phyloP scores from a whole-genome alignment of 805 yeast species.

The Saccharomycopsis oosterbeekiorum region DNA sequence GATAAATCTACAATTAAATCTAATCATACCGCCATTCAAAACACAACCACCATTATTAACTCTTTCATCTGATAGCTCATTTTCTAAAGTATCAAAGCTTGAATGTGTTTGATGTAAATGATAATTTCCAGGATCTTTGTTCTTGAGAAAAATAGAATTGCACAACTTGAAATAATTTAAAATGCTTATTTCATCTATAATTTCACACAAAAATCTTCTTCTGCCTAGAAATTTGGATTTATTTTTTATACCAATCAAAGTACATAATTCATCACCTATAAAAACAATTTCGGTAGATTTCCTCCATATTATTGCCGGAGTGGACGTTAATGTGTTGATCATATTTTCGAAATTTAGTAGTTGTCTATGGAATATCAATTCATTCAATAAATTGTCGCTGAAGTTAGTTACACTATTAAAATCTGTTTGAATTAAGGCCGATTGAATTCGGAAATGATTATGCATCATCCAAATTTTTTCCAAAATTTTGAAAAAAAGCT shows the following conservation, averaged over 20 bases:
- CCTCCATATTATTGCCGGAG: conserved; percentile 80
- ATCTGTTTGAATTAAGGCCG: conserved; percentile 18
- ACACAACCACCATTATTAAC: conserved; percentile 18
- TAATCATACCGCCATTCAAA: conserved; percentile 11
- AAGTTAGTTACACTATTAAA: conserved; percentile 11
- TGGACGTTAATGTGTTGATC: conserved; percentile 44
- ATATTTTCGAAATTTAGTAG: conserved; percentile 31
- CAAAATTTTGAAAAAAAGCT: conserved; percentile 17
- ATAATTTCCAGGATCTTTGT: conserved; percentile 5
- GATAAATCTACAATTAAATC: conserved; percentile 18
- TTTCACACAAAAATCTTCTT: conserved; percentile 62
- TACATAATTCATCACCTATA: conserved; percentile 63
- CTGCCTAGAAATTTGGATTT: conserved; percentile 12
- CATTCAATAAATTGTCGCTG: conserved; percentile 22
- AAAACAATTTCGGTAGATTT: conserved; percentile 80
- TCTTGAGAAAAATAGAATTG: conserved; percentile 52
- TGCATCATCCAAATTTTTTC: conserved; percentile 18
- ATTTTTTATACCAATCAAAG: conserved; percentile 42
- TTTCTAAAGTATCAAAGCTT: conserved; percentile 8
- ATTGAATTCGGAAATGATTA: conserved; percentile 17
- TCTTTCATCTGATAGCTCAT: conserved; percentile 21
- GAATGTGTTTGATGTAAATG: conserved; percentile 6
- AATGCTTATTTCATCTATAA: conserved; percentile 73
- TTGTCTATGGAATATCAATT: conserved; percentile 25
- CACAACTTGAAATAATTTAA: conserved; percentile 63